Evolutionary conservation across 2,329 filamentous ascomycete species (phyloP), one percentile per base, ranked within the genome.

Genomic region (Aspergillus aculeatus): DNA sequence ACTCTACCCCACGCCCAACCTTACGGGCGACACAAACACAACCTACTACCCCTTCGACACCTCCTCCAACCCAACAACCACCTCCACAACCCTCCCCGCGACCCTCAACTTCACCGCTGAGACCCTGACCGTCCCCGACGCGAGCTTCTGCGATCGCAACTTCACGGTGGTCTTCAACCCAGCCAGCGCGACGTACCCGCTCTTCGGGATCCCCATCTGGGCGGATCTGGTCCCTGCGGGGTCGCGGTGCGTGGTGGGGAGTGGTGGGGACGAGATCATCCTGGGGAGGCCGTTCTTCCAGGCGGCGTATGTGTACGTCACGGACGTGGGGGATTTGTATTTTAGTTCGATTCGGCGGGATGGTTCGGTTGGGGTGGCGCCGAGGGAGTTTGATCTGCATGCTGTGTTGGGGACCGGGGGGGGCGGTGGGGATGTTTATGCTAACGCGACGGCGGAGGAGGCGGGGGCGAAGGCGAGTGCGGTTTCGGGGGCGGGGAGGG

Each of bases 221-320:
- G 53, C 16, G 10, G 53, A 55, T 3, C 6, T 55, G 24, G 31
- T 55, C 2, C 44, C 53, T n/a, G 29, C n/a, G 12, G 29, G 44
- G 4, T 5, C 4, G 10, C 32, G 53, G 4, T 55, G 53, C 5
- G 38, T 31, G 2, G 53, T 48, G 3, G 7, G 0, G 1, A 16
- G 10, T 5, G 3, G 4, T 7, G 23, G 11, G 10, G 53, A 14
- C 5, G 16, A 11, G 41, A 11, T 55, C 3, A 29, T 54, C 5
- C 44, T 58, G 2, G 56, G 56, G 7, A 16, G 56, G 12, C 56
- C 56, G 32, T 58, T 58, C 31, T 58, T 58, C 21, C 56, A 58
- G 41, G 56, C 56, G 2, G 41, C 56, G 4, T 58, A 58, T 44
- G n/a, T 58, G 16, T 58, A 58, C 32, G 47, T 57, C 4, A 32